Evolutionary conservation across 2,329 filamentous ascomycete genomes (phyloP).

Genomic region (Diaporthe sp.): DNA sequence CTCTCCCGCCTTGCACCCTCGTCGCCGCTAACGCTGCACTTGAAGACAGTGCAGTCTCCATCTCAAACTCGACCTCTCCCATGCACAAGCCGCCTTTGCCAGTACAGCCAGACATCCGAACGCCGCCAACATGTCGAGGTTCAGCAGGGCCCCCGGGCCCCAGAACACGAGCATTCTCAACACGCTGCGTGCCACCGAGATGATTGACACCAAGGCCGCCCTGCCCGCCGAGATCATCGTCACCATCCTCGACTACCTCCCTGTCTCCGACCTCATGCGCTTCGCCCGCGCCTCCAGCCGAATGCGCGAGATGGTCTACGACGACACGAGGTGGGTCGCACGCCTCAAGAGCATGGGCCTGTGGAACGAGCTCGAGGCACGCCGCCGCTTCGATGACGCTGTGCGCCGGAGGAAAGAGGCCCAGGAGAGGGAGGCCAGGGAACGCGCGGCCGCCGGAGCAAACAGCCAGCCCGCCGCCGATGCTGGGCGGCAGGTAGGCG

Average conservation of each 20-base stretch:
- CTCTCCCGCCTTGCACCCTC: not conserved
- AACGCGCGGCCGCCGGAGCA: conserved; percentile 48
- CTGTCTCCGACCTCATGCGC: conserved; percentile 85
- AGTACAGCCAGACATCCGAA: not conserved
- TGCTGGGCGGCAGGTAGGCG: conserved; percentile 33
- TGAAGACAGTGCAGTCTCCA: not conserved
- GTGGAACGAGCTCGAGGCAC: conserved; percentile 92
- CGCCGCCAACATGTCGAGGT: conserved; percentile 56
- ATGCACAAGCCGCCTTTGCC: not conserved
- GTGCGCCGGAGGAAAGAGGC: conserved; percentile 73
- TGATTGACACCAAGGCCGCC: conserved; percentile 82
- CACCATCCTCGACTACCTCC: conserved; percentile 89
- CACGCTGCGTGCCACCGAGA: conserved; percentile 83
- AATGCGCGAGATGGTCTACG: conserved; percentile 98
- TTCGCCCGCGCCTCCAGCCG: conserved; percentile 88
- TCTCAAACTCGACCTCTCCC: not conserved
- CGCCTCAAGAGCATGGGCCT: conserved; percentile 87
- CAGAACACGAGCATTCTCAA: conserved; percentile 74
- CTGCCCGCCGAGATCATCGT: conserved; percentile 94
- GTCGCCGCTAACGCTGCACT: not conserved
- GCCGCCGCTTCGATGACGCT: conserved; percentile 82
- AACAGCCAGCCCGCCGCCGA: conserved; percentile 41
- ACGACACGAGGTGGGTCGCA: conserved; percentile 95
- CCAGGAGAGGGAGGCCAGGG: conserved; percentile 63
- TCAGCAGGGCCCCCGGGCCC: conserved; percentile 53